Conservation (phyloP, 2,329 filamentous ascomycete genomes). For the Fusarium tricinctum region DNA sequence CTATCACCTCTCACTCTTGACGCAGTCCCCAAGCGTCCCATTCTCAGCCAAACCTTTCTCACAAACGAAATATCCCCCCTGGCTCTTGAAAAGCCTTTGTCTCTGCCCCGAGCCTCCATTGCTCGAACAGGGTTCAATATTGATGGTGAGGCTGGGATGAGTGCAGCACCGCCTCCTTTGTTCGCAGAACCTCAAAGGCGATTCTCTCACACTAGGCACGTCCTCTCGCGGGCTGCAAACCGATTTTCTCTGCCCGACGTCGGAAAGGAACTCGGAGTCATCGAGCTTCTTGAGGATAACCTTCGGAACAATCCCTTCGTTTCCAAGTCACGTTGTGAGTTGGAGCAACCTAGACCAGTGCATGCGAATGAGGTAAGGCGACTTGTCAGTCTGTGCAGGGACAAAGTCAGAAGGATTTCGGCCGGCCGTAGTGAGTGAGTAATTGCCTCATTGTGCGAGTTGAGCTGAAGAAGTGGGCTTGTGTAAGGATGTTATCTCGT, state of each 20-base stretch:
- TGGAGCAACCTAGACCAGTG: conserved; percentile 53
- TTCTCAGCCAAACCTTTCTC: conserved; percentile 21
- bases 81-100: conserved; percentile 17
- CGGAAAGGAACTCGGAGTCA: conserved; percentile 3
- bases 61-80: conserved; percentile 31
- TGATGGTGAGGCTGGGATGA: conserved; percentile 39
- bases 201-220: conserved; percentile 4
- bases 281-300: conserved; percentile 8
- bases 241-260: conserved; percentile 19
- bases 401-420: conserved; percentile 43
- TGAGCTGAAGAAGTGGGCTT: conserved; percentile 4
- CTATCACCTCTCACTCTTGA: conserved; percentile 25
- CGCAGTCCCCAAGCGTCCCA: conserved; percentile 12
- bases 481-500: conserved; percentile 20
- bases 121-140: conserved; percentile 39
- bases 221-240: conserved; percentile 4
- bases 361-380: conserved; percentile 51
- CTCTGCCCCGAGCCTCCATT: conserved; percentile 3
- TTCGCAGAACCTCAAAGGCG: conserved; percentile 16
- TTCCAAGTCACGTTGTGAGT: conserved; percentile 48
- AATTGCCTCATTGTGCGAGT: conserved; percentile 9
- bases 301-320: conserved; percentile 42
- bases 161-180: conserved; percentile 11
- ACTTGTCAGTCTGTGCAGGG: conserved; percentile 51
- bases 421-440: conserved; percentile 36